Evolutionary conservation across 2,329 filamentous ascomycete species (phyloP), one percentile per base, ranked within the genome.

Genomic region (Pseudogymnoascus pannorum): DNA sequence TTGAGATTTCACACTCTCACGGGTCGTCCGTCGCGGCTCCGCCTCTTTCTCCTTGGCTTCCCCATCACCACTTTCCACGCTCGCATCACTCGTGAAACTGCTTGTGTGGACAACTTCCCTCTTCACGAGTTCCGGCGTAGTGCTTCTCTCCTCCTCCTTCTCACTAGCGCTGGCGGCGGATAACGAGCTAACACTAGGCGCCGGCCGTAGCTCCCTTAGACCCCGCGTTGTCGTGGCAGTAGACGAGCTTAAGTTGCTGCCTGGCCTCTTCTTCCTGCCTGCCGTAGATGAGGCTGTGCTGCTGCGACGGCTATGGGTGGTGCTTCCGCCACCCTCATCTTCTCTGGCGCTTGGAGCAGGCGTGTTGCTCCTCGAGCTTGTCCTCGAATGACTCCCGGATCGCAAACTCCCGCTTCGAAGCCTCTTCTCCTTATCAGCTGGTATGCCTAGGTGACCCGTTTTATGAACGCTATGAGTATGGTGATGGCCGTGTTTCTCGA

Each of bases 331-430:
- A 24, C 57, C 57, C 57, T 20, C 67, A 66, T 61, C 68, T 64
- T 9, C 64, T 63, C 51, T 68, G 68, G 35, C 68, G 14, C 26
- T 54, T 14, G 48, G 48, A 63, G 8, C 51, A 62, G 24, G 66
- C 31, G 14, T 63, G 44, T 14, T 64, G 64, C 18, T 72, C 69
- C 20, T 73, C 72, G 12, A 66, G 35, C 22, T 74, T 71, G 67
- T 70, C 58, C 69, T 64, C 24, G 71, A 73, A 62, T 71, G 69
- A 12, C 69, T 71, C 6, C 67, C 67, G 38, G 68, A 69, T 11
- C 70, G 66, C 12, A 70, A 42, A 63, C 69, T 72, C 29, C 65
- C 65, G 60, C 70, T 70, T 38, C 69, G 61, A 29, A 64, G 65
- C 8, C 71, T 65, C 60, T 68, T 70, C 22, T 72, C 69, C 54